These are phyloP conservation scores for Coemansia sp. DNA, from an alignment of 192 early-diverging fungal genomes.

Conservation along the genomic window DNA sequence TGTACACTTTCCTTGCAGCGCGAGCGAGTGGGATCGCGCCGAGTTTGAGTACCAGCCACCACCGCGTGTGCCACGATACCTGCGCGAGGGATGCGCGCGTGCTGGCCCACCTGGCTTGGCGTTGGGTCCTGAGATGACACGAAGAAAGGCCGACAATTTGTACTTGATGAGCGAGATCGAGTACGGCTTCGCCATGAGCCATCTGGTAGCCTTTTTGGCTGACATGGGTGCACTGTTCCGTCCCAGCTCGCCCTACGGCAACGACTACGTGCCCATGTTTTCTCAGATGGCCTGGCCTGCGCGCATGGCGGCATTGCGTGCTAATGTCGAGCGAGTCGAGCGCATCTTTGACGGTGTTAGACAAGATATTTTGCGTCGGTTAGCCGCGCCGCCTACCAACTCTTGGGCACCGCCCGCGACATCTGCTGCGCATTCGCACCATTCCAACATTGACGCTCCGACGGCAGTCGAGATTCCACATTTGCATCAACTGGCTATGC, in stretches of 20 bases:
- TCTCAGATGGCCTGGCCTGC: slow-evolving; percentile 21
- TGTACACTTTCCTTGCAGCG: slow-evolving; percentile 46
- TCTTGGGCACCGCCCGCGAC: not conserved
- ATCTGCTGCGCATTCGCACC: not conserved
- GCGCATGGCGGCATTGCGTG: slow-evolving; percentile 32
- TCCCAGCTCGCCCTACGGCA: slow-evolving; percentile 48
- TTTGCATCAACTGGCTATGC: slow-evolving; percentile 45
- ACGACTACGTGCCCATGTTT: slow-evolving; percentile 47
- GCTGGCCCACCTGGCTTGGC: slow-evolving; percentile 1
- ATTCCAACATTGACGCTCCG: not conserved
- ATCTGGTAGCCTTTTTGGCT: slow-evolving; percentile 49
- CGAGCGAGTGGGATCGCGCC: slow-evolving; percentile 45
- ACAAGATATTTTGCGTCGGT: slow-evolving; percentile 30
- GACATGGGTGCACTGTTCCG: slow-evolving; percentile 50
- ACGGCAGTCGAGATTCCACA: slow-evolving; percentile 42
- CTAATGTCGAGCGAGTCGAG: slow-evolving; percentile 47
- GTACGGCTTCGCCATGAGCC: slow-evolving; percentile 55
- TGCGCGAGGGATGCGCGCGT: slow-evolving; percentile 31
- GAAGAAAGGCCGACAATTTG: slow-evolving; percentile 40
- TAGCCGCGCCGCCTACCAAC: slow-evolving; percentile 14
- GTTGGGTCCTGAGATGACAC: slow-evolving; percentile 28
- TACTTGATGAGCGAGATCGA: slow-evolving; percentile 53
- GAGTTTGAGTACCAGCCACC: slow-evolving; percentile 44
- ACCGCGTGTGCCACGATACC: slow-evolving; percentile 31
- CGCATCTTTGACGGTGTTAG: slow-evolving; percentile 38